phyloP scores from a whole-genome alignment of 768 basidiomycete genomes.

The Amyloporia xantha region DNA sequence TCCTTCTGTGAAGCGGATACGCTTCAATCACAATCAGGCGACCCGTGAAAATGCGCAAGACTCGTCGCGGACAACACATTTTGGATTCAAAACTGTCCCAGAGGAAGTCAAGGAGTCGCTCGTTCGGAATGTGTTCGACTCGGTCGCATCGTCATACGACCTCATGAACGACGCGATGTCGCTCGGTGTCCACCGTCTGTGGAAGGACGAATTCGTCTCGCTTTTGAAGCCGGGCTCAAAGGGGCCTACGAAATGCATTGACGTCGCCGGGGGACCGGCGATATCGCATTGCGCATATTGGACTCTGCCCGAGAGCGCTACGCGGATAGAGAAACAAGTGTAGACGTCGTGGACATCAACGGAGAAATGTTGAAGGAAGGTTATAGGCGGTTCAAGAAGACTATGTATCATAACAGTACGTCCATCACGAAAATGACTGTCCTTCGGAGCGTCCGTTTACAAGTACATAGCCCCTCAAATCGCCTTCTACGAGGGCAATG shows the following conservation, averaged over 20 bases:
- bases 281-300: constrained; percentile 91
- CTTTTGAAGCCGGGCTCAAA: constrained; percentile 69
- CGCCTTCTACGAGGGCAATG: constrained; percentile 89
- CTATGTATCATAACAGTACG: constrained; percentile 97
- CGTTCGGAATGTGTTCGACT: constrained; percentile 91
- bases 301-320: constrained; percentile 87
- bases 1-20: background rate
- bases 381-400: constrained; percentile 83
- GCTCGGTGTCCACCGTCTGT: constrained; percentile 89
- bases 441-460: background rate
- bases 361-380: constrained; percentile 94
- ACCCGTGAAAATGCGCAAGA: background rate
- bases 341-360: constrained; percentile 93
- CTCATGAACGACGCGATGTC: constrained; percentile 99
- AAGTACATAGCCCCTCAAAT: constrained; percentile 73
- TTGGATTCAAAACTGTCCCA: constrained; percentile 88
- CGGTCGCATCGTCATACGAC: constrained; percentile 93
- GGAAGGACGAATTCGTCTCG: constrained; percentile 90
- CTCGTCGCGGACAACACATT: constrained; percentile 60
- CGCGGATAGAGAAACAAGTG: constrained; percentile 82
- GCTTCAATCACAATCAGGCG: constrained; percentile 2
- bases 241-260: constrained; percentile 76
- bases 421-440: constrained; percentile 3
- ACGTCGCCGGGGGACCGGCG: constrained; percentile 96
- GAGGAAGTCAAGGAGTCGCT: constrained; percentile 83